Conservation (phyloP, 805 yeast species). For the Peterozyma toletana region DNA sequence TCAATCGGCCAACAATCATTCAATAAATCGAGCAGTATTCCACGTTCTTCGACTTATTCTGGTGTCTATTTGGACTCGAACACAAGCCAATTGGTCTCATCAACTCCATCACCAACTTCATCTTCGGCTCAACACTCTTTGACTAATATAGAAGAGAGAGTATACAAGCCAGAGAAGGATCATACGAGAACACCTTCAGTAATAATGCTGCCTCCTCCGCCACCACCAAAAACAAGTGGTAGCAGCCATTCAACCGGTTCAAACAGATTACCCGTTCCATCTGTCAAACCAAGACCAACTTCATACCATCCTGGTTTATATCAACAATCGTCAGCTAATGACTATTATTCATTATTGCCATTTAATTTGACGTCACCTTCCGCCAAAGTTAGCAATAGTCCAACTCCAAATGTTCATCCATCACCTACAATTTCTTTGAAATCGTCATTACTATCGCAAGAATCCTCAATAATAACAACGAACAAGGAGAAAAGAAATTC, state of each 20-base stretch:
- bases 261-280: conserved; percentile 34
- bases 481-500: conserved; percentile 19
- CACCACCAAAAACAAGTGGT: conserved; percentile 11
- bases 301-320: conserved; percentile 68
- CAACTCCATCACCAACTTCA: background rate
- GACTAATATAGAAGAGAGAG: conserved; percentile 1
- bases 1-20: background rate
- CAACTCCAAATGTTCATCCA: background rate
- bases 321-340: conserved; percentile 21
- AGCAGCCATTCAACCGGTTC: conserved; percentile 10
- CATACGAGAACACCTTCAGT: conserved; percentile 11
- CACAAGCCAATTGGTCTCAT: background rate
- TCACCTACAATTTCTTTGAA: background rate
- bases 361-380: conserved; percentile 8
- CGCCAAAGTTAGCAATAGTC: background rate
- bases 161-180: conserved; percentile 11
- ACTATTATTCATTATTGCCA: conserved; percentile 21
- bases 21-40: conserved; percentile 13
- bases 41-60: conserved; percentile 28
- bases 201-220: conserved; percentile 16
- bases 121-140: background rate
- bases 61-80: conserved; percentile 11
- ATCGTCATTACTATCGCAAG: background rate
- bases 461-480: conserved; percentile 5
- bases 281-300: conserved; percentile 72